Evolutionary conservation across 1,284 basidiomycete genomes (phyloP), one percentile per base, ranked within the genome.

Genomic region (Salmacisia buchloeana): DNA sequence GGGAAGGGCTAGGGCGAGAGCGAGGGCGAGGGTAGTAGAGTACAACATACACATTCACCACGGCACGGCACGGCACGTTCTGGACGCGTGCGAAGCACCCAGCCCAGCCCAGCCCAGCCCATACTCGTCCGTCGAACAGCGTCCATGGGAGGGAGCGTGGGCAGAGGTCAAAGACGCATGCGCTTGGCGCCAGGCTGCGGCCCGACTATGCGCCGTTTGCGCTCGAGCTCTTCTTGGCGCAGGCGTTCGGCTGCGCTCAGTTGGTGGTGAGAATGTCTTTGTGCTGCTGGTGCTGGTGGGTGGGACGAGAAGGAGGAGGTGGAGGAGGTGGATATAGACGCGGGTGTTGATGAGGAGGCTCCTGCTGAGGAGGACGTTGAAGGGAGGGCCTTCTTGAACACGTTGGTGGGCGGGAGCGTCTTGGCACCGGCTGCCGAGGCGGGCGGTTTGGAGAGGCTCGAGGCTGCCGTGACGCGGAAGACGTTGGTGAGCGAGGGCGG

Each of bases 361-460:
- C 43, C 13, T 12, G 54, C 38, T 18, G n/a, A n/a, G n/a, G n/a
- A n/a, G n/a, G n/a, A n/a, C n/a, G n/a, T n/a, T n/a, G n/a, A n/a
- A n/a, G n/a, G n/a, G n/a, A n/a, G n/a, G n/a, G n/a, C n/a, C n/a
- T 25, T 41, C 38, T 62, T 59, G 34, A 62, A 62, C 4, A 34
- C 54, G 31, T 59, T 60, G 25, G 46, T 33, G 1, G 69, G 46
- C 36, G 15, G 27, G 25, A 33, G 49, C 18, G 46, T 13, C 1
- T 63, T 70, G 33, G 63, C 15, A 27, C n/a, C 4, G 5, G 23
- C 34, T 25, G 67, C 65, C 31, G 41, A n/a, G 13, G 59, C n/a
- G 15, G 25, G 33, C 39, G 12, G 12, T 36, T 33, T 74, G 72
- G 58, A 73, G 67, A 60, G 63, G 63, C 46, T 69, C 70, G 62